A percentile compares a stretch with the other conserved stretches of the same genome.
phyloP scores from a whole-genome alignment of 441 rosid species.

The Jatropha multifida region DNA sequence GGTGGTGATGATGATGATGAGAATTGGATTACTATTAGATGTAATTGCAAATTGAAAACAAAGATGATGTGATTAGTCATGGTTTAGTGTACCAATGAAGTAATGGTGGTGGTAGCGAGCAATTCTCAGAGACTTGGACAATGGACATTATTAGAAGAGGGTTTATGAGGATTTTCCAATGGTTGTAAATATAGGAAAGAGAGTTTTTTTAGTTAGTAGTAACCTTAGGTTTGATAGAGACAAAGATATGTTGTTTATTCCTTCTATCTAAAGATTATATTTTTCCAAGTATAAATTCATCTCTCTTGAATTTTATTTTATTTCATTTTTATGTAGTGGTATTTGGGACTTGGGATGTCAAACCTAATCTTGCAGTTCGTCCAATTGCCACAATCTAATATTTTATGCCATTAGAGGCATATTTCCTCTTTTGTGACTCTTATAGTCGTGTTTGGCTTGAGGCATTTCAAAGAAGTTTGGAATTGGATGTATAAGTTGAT shows the following conservation, averaged over 20 bases:
- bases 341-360: background rate
- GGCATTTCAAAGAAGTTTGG: too few species aligned
- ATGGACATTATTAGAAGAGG: slow-evolving; percentile 1
- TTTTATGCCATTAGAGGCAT: background rate
- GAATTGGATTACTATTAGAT: slow-evolving; percentile 56
- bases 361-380: background rate
- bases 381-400: background rate
- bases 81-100: slow-evolving; percentile 12
- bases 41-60: slow-evolving; percentile 20
- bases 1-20: slow-evolving; percentile 40
- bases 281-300: slow-evolving; percentile 17
- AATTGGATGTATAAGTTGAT: too few species aligned
- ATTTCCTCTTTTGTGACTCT: too few species aligned
- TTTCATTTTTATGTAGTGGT: background rate
- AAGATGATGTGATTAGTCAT: slow-evolving; percentile 9
- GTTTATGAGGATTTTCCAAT: background rate
- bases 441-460: too few species aligned
- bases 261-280: slow-evolving; percentile 9
- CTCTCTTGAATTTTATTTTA: background rate
- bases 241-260: slow-evolving; percentile 20
- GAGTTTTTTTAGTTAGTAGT: slow-evolving; percentile 9
- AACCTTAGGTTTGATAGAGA: slow-evolving; percentile 12
- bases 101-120: slow-evolving; percentile 3
- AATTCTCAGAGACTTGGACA: background rate
- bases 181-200: slow-evolving; percentile 18